Evolutionary conservation across 139 green algal species (phyloP), one percentile per base, ranked within the genome.

Genomic region (Micromonas commoda): DNA sequence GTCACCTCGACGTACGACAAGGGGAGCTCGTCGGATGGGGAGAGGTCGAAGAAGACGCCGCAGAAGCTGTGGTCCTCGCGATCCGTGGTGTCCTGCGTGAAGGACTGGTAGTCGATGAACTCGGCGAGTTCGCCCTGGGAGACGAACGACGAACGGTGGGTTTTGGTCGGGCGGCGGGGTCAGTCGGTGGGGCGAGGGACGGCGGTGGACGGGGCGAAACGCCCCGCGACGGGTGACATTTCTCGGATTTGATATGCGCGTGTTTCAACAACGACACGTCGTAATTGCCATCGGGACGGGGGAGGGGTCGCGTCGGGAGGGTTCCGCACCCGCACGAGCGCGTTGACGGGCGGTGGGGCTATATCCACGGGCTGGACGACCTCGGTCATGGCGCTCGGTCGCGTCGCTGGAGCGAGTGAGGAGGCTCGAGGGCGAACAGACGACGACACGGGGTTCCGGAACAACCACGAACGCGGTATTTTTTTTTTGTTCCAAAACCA

Each of bases 21-120:
- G n/a, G 63, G 63, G 1, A 70, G 5, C 2, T 24, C 31, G n/a
- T 24, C 34, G 28, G 21, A 34, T 26, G 63, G n/a, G 28, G 20
- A 24, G 28, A 61, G 9, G 28, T 66, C 71, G 39, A 77, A 45
- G 26, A 77, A 69, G 28, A 65, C 34, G 23, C 73, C 73, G 38
- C 19, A 64, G 26, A 79, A 79, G 32, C 60, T 69, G 73, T 79
- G 73, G 65, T 79, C 73, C 32, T 72, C 73, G 34, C 73, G 60
- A 33, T 79, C 73, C 13, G 71, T 31, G 2, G 73, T 79, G 29
- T 51, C 38, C 32, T 28, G 26, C 34, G 37, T 29, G 33, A 79
- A 72, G 9, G 32, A 24, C 3, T 61, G 21, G 57, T 64, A 70
- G 2, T 61, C 21, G 13, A 79, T 16, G 38, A 35, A 6, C 57